These are phyloP conservation scores for Moesziomyces antarcticus DNA, from an alignment of 1,284 basidiomycete genomes.

Conservation along the genomic window DNA sequence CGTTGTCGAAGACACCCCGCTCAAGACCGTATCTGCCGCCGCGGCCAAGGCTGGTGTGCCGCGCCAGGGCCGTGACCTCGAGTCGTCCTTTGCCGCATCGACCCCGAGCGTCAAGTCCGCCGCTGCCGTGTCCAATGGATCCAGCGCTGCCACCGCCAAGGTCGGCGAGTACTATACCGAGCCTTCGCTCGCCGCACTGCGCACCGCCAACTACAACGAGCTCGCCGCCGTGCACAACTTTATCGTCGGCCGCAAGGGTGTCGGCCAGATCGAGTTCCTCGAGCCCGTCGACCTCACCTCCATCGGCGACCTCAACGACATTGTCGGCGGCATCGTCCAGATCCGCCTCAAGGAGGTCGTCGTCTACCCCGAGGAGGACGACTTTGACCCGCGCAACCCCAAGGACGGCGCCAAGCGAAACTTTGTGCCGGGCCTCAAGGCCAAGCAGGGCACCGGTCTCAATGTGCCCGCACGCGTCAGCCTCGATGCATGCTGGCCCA, in stretches of 20 bases:
- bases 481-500: constrained; percentile 85
- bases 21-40: constrained; percentile 45
- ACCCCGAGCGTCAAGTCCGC: constrained; percentile 11
- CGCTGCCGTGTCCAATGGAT: constrained; percentile 20
- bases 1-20: constrained; percentile 43
- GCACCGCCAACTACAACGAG: constrained; percentile 69
- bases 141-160: constrained; percentile 28
- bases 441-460: constrained; percentile 81
- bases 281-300: constrained; percentile 89
- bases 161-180: constrained; percentile 61
- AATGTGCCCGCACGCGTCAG: constrained; percentile 87
- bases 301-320: constrained; percentile 79
- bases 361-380: constrained; percentile 84
- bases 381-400: constrained; percentile 58
- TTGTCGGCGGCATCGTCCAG: constrained; percentile 86
- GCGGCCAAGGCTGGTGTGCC: constrained; percentile 38
- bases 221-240: constrained; percentile 78
- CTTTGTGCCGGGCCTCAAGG: constrained; percentile 70
- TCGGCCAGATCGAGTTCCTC: constrained; percentile 88
- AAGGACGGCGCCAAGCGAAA: constrained; percentile 60
- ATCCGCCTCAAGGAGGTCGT: constrained; percentile 92
- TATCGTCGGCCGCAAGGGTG: constrained; percentile 87
- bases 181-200: constrained; percentile 56
- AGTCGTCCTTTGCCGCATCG: constrained; percentile 37
- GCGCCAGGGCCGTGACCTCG: constrained; percentile 46